Percentiles rank a stretch among this genome's conserved stretches.
Conservation (phyloP, 768 basidiomycete species). For the Suillus weaverae region DNA sequence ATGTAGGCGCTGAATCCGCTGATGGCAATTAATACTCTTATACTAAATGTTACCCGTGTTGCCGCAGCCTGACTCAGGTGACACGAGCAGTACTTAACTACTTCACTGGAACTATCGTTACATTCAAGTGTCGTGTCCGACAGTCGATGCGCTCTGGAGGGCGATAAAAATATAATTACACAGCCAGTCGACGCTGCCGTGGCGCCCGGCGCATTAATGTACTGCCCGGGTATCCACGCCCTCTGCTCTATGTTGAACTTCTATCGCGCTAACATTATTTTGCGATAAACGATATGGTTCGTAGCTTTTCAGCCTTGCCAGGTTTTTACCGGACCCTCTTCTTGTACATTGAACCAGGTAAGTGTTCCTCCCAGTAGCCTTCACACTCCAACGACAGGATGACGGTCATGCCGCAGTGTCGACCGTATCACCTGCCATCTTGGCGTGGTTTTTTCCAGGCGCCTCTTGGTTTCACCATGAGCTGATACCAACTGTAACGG, state of each 20-base stretch:
- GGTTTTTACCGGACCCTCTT: conserved; percentile 65
- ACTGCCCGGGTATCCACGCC: not conserved
- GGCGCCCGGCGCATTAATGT: not conserved
- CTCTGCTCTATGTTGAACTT: not conserved
- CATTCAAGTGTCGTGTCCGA: not conserved
- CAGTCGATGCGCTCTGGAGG: not conserved
- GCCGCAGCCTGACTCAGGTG: too few relatives aligned
- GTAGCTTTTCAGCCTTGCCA: conserved; percentile 54
- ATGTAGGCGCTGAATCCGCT: not conserved
- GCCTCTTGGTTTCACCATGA: conserved; percentile 66
- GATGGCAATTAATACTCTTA: too few relatives aligned
- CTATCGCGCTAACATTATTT: too few relatives aligned
- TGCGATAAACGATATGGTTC: conserved; percentile 14
- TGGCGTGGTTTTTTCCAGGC: conserved; percentile 59
- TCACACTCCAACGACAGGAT: conserved; percentile 17
- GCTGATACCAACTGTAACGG: conserved; percentile 50
- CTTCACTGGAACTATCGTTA: not conserved
- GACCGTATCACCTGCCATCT: conserved; percentile 48
- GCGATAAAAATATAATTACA: not conserved
- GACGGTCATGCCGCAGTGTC: conserved; percentile 39
- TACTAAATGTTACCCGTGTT: too few relatives aligned
- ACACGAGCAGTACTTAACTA: too few relatives aligned
- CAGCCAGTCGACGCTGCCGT: not conserved
- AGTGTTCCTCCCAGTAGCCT: conserved; percentile 12
- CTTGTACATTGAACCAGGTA: conserved; percentile 66